These are phyloP conservation scores for Clitocybe nebularis DNA, from an alignment of 1,284 basidiomycete species.

Conservation along the genomic window DNA sequence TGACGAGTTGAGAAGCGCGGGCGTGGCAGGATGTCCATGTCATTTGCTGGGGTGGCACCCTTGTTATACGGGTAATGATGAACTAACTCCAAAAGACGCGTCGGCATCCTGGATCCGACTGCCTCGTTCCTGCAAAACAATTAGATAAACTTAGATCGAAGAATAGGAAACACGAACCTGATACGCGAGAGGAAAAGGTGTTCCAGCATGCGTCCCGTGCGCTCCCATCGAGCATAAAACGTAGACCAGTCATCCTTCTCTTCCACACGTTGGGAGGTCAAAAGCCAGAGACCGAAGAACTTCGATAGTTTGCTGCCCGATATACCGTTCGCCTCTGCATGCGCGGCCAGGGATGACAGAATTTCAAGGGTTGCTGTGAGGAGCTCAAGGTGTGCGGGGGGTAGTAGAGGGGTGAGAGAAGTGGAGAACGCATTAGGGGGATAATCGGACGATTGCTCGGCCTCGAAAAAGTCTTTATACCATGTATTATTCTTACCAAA, in stretches of 20 bases:
- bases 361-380: slow-evolving; percentile 54
- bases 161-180: slow-evolving; percentile 40
- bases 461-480: slow-evolving; percentile 58
- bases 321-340: slow-evolving; percentile 64
- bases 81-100: slow-evolving; percentile 65
- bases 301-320: slow-evolving; percentile 73
- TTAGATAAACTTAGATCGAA: slow-evolving; percentile 6
- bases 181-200: slow-evolving; percentile 69
- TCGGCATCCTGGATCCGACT: slow-evolving; percentile 51
- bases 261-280: slow-evolving; percentile 42
- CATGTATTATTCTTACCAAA: slow-evolving; percentile 62
- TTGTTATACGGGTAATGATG: slow-evolving; percentile 60
- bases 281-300: slow-evolving; percentile 68
- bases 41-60: slow-evolving; percentile 23
- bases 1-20: slow-evolving; percentile 62
- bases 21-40: slow-evolving; percentile 44
- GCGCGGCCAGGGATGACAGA: slow-evolving; percentile 63
- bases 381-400: slow-evolving; percentile 52
- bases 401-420: slow-evolving; percentile 52
- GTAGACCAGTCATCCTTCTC: slow-evolving; percentile 49
- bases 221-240: slow-evolving; percentile 74
- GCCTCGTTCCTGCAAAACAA: slow-evolving; percentile 51
- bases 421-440: slow-evolving; percentile 58
- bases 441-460: slow-evolving; percentile 54
- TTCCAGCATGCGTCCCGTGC: slow-evolving; percentile 62